These are phyloP conservation scores for Fusarium sublunatum DNA, from an alignment of 2,329 filamentous ascomycete genomes.

Conservation along the genomic window DNA sequence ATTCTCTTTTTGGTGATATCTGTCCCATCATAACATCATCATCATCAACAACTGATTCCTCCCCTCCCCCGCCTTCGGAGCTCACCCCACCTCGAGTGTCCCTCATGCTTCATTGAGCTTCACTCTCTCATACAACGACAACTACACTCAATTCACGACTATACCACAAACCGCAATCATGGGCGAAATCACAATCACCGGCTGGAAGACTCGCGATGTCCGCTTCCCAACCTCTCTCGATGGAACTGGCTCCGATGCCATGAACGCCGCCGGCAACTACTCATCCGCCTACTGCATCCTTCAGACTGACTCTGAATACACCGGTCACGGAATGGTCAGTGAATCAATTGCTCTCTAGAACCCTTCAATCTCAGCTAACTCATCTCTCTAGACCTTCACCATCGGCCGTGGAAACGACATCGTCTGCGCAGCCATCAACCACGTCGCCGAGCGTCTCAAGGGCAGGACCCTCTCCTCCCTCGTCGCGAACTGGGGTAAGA, in stretches of 20 bases:
- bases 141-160: neutral
- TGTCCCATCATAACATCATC: constrained; percentile 12
- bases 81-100: constrained; percentile 35
- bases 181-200: constrained; percentile 75
- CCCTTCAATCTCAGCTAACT: constrained; percentile 5
- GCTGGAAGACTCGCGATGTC: constrained; percentile 78
- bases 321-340: constrained; percentile 81
- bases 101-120: constrained; percentile 27
- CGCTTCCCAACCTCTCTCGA: constrained; percentile 92
- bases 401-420: constrained; percentile 93
- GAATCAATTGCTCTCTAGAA: neutral
- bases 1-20: neutral
- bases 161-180: constrained; percentile 26
- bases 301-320: constrained; percentile 77
- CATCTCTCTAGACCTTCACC: constrained; percentile 71
- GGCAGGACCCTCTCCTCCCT: constrained; percentile 81
- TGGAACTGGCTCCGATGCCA: constrained; percentile 96
- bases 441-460: constrained; percentile 80
- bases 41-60: constrained; percentile 15
- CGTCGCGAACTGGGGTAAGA: constrained; percentile 84
- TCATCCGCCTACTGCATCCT: constrained; percentile 95
- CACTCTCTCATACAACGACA: constrained; percentile 2
- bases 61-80: constrained; percentile 42
- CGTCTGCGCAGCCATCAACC: constrained; percentile 84
- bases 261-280: constrained; percentile 95